Conservation (phyloP, 495 filamentous ascomycete species). For the Penicillium alfredii region DNA sequence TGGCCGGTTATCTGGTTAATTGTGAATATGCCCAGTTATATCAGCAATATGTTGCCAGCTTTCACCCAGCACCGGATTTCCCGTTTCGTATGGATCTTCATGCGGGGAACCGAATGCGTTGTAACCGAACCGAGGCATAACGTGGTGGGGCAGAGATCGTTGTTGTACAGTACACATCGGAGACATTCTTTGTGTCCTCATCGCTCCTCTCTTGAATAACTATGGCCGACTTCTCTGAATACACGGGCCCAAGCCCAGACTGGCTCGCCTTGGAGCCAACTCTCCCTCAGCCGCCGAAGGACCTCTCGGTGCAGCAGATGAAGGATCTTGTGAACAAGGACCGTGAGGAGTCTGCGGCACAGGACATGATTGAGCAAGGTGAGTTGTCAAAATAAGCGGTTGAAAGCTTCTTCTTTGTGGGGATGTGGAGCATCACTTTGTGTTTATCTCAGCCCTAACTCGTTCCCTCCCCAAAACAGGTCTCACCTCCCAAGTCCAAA, state of each 20-base stretch:
- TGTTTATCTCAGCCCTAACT: too few relatives aligned
- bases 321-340: conserved; percentile 23
- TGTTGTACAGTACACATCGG: too few relatives aligned
- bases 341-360: conserved; percentile 30
- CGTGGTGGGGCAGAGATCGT: background rate
- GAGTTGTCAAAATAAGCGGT: too few relatives aligned
- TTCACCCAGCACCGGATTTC: conserved; percentile 1
- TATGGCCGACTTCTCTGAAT: conserved; percentile 40
- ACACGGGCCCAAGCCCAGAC: conserved; percentile 33
- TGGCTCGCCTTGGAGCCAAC: conserved; percentile 35
- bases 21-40: too few relatives aligned
- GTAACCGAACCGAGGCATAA: conserved; percentile 21
- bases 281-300: conserved; percentile 16
- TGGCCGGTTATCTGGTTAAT: too few relatives aligned
- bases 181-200: too few relatives aligned
- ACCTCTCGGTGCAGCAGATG: conserved; percentile 20
- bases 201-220: background rate
- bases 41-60: too few relatives aligned
- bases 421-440: background rate
- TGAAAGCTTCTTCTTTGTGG: background rate
- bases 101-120: conserved; percentile 12
- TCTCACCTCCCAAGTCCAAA: conserved; percentile 20
- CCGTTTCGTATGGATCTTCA: conserved; percentile 3
- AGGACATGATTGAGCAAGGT: too few relatives aligned
- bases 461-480: conserved; percentile 3